These are phyloP conservation scores for Isoetes taiwanensis DNA, from an alignment of 75 land plant genomes.

Conservation along the genomic window DNA sequence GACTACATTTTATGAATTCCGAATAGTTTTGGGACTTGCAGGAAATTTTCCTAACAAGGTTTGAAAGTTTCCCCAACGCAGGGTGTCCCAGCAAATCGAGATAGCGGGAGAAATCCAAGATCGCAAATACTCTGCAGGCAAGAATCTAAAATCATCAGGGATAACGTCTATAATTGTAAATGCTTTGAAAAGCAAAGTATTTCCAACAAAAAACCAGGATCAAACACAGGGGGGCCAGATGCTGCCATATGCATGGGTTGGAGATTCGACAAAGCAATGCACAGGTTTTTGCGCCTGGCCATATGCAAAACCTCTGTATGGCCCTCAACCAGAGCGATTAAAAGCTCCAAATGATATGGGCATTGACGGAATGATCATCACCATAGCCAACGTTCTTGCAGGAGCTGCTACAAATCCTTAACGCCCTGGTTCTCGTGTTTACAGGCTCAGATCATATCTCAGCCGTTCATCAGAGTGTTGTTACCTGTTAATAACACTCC, in stretches of 20 bases:
- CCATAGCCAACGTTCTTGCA: neutral
- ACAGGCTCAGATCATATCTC: too few relatives aligned
- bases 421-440: neutral
- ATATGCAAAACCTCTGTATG: neutral
- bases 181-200: neutral
- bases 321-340: neutral
- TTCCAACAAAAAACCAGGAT: neutral
- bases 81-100: too few relatives aligned
- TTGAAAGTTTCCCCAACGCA: too few relatives aligned
- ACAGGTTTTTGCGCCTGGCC: neutral
- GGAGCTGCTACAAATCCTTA: constrained; percentile 3
- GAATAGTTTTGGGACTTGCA: too few relatives aligned
- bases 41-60: too few relatives aligned
- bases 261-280: neutral
- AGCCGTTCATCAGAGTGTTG: too few relatives aligned
- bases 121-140: too few relatives aligned
- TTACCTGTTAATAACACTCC: too few relatives aligned
- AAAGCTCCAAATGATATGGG: constrained; percentile 1
- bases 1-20: too few relatives aligned
- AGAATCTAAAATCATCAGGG: too few relatives aligned
- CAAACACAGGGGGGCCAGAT: neutral
- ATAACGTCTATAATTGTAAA: neutral
- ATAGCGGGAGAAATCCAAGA: too few relatives aligned
- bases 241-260: neutral
- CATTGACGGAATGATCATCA: constrained; percentile 1